Evolutionary conservation across 176 grass and related monocot species (phyloP).

Genomic region (Triticum monococcum): DNA sequence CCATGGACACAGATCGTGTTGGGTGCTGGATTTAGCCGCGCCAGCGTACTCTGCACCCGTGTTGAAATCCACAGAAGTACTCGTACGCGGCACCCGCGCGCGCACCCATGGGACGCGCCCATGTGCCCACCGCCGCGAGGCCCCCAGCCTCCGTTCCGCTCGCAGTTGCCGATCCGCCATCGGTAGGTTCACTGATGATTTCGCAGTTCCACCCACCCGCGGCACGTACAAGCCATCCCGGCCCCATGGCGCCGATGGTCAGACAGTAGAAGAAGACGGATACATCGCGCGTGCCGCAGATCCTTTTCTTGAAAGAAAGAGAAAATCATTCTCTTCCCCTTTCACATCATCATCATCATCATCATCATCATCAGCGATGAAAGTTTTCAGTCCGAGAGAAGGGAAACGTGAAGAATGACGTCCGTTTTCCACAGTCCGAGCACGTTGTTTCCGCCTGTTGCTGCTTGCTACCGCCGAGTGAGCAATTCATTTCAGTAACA

Average conservation of each 20-base stretch:
- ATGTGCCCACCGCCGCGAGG: neutral
- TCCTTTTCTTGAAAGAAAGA: neutral
- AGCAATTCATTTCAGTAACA: neutral
- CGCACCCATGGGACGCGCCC: neutral
- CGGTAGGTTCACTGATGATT: neutral
- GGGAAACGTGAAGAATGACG: neutral
- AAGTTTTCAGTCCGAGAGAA: neutral
- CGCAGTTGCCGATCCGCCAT: neutral
- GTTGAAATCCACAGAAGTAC: too few relatives aligned
- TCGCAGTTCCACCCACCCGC: neutral
- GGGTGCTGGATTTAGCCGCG: too few relatives aligned
- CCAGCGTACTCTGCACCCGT: too few relatives aligned
- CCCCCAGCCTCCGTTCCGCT: neutral
- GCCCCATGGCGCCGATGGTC: neutral
- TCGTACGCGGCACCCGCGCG: too few relatives aligned
- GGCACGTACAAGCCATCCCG: neutral
- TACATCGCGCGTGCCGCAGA: neutral
- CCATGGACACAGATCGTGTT: too few relatives aligned
- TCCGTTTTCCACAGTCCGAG: neutral
- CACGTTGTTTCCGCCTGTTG: neutral
- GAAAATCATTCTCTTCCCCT: neutral
- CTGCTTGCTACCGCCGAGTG: neutral
- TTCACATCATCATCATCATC: neutral
- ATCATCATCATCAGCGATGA: neutral
- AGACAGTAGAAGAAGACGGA: neutral